A percentile compares a stretch with the other conserved stretches of the same genome.
These are phyloP conservation scores for Nitzschia inconspicua DNA, from an alignment of 108 stramenopile genomes.

Conservation along the genomic window DNA sequence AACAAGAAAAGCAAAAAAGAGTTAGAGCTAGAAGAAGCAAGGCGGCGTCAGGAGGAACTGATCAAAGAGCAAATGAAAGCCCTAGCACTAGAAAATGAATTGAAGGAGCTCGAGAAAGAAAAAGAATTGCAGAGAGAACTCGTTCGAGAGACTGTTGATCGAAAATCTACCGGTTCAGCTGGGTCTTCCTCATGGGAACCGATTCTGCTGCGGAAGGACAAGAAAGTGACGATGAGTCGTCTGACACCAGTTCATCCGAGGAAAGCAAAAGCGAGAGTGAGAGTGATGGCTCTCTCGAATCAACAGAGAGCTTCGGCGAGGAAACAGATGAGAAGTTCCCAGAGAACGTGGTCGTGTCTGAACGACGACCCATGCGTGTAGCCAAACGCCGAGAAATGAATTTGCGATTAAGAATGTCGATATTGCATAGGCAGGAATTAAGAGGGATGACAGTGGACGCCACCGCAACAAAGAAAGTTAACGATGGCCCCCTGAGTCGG, in stretches of 20 bases:
- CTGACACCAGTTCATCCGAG: neutral
- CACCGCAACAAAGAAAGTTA: too few species aligned
- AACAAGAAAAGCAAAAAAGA: constrained; percentile 14
- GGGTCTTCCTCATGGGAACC: constrained; percentile 26
- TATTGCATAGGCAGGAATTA: too few species aligned
- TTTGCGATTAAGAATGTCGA: too few species aligned
- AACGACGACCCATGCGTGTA: too few species aligned
- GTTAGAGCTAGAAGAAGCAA: constrained; percentile 20
- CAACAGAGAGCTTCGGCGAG: neutral
- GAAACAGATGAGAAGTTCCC: neutral
- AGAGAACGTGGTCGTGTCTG: neutral
- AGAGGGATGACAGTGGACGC: too few species aligned
- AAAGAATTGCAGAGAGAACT: constrained; percentile 25
- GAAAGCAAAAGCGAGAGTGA: neutral
- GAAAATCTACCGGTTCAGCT: constrained; percentile 7
- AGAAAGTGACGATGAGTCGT: constrained; percentile 1
- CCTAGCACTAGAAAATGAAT: constrained; percentile 19
- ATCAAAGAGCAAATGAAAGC: constrained; percentile 32
- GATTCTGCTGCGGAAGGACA: constrained; percentile 5
- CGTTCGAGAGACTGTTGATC: constrained; percentile 29
- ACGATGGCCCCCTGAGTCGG: too few species aligned
- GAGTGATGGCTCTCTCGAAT: constrained; percentile 1
- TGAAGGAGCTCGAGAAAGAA: constrained; percentile 25
- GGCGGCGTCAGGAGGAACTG: constrained; percentile 26
- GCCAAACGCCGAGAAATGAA: too few species aligned